Evolutionary conservation across 148 eudicot species (phyloP), one percentile per base, ranked within the genome.

Genomic region (Silene conica): DNA sequence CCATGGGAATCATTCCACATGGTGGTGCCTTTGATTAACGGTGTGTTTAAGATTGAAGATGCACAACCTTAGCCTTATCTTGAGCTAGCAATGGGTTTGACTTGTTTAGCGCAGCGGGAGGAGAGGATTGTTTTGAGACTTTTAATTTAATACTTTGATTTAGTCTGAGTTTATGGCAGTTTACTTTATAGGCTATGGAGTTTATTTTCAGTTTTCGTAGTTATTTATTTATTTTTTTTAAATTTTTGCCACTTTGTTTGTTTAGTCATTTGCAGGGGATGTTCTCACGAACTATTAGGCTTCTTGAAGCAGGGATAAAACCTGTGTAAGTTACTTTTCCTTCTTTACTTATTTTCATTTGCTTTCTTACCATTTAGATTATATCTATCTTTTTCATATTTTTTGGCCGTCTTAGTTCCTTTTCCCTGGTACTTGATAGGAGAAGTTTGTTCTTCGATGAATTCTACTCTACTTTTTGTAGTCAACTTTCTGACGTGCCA

Each of bases 221-320:
- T 31, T 31, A 5, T 31, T 31, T 28, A 1, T 28, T 28, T 28
- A 1, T 31, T 31, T 31, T 31, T 31, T 31, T 31, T 31, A 2
- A 31, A 31, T 31, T 31, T 1, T 31, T 31, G 34, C 4, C 34
- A 31, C 3, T 31, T 31, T 2, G 52, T 67, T 69, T 69, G 62
- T 43, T 61, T 55, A 95, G 99, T 85, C 99, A 95, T 83, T 85
- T 95, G 90, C 96, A 90, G 83, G 99, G 99, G 68, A 95, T 95
- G 99, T 87, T 95, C 80, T 77, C 88, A 20, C 87, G 97, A 74
- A 95, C 99, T 19, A 92, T 92, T 70, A 87, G 99, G 79, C 96
- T 95, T 81, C 85, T 95, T 73, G 99, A 95, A 83, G 88, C 97
- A 63, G 99, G 99, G 69, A 83, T 95, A 62, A 92, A 92, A 88